Base-by-base conservation (phyloP, 345 rosid species). In the Capsella bursapastoris region DNA sequence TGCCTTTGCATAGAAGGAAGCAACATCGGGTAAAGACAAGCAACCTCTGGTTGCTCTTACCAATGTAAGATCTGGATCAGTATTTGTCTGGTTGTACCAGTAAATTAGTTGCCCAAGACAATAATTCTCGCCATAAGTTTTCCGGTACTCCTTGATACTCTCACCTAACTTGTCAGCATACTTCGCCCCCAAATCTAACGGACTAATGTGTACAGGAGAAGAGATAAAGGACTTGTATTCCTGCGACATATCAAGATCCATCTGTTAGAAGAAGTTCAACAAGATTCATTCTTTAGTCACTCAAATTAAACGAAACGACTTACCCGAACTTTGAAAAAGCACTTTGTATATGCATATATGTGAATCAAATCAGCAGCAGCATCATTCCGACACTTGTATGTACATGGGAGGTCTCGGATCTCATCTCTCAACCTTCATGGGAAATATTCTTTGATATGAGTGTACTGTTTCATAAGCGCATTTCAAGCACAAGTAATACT, bases 301-400 rank as follows among this genome's bases (percentile, higher is more conserved):
- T 48, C 34, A 62, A 64, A 65, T 12, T 50, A 56, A 27, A 57
- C 29, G 8, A 53, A 44, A 73, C 11, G 29, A 79, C 93, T 82
- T 57, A 92, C 99, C 83, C 78, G 85, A 83, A 96, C 80, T 86
- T 82, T 88, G 70, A 88, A 85, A 78, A 89, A 96, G 80, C 83
- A 81, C 81, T 93, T 92, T 41, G 96, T 92, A 75, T 90, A 86
- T 32, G 99, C 99, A 74, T 92, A 92, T 60, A 89, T 77, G 76
- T 96, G 98, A 78, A 96, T 84, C 82, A 96, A 85, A 85, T 96
- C 99, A 73, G 99, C 99, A 48, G 99, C 98, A 64, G 99, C 99
- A 77, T 96, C 99, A 64, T 96, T 87, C 75, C 98, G 90, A 72
- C 97, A 92, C 82, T 87, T 92, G 80, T 89, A 88, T 61, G 94